Evolutionary conservation across 208 protist species (phyloP), one percentile per base, ranked within the genome.

Genomic region (Novymonas esmeraldas): DNA sequence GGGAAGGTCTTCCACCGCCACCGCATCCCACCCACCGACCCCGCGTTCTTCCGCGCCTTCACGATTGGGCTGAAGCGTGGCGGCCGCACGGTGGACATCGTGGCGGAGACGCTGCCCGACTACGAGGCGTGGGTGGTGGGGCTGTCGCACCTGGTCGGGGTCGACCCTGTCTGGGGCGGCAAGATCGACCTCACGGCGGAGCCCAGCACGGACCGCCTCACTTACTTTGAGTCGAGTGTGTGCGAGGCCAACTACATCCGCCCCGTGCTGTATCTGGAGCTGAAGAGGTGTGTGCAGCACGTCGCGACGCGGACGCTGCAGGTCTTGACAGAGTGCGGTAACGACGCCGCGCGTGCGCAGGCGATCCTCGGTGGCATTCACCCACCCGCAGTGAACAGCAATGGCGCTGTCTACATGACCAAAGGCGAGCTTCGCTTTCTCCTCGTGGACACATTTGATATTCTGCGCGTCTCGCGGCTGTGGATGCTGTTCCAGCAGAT

Each of bases 111-210:
- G 29, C 34, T 92, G 16, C 78, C 89, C n/a, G 95, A 98, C 70
- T 97, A 93, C 70, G 95, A 98, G 75, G 95, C 95, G 49, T 97
- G 93, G 93, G 79, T 97, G 16, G 70, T 98, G 11, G 95, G 91
- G 0, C 76, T 97, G 1, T 84, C 88, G 0, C 82, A 95, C 68
- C 70, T 97, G 16, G 71, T 95, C 34, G 77, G 83, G 26, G 80
- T 97, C 3, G 92, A 97, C 61, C 93, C 95, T n/a, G 57, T 76
- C 13, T 98, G 91, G 89, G 93, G 93, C n/a, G 84, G 87, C 33
- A 92, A 92, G 42, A 82, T 97, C 6, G 89, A 97, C 64, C 69
- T 98, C 49, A 85, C 83, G 20, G 79, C 72, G 73, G 80, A 95
- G 46, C 22, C 57, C 1, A 78, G 79, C 48, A 89, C 84, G 49